Evolutionary conservation across 2,329 filamentous ascomycete genomes (phyloP).

Genomic region (Blastomyces emzantsi): DNA sequence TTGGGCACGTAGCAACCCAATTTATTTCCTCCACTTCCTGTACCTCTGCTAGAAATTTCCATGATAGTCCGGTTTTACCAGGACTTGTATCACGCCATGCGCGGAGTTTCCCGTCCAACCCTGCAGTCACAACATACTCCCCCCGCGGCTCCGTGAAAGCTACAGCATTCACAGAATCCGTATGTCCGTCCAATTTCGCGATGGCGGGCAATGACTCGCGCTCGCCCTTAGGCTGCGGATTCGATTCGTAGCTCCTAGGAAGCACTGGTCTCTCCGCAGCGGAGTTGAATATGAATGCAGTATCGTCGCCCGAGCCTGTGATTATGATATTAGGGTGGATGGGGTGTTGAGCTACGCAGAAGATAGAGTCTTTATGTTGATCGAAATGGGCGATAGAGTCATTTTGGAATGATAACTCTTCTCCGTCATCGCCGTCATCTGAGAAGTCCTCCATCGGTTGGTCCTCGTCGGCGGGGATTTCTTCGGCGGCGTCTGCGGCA

Average conservation of each 20-base stretch:
- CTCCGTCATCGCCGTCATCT: constrained; percentile 50
- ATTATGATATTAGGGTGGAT: constrained; percentile 66
- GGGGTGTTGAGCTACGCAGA: constrained; percentile 90
- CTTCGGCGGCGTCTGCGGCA: constrained; percentile 68
- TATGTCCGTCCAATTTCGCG: constrained; percentile 77
- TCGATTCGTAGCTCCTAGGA: constrained; percentile 64
- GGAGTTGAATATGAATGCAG: constrained; percentile 77
- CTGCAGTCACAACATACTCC: constrained; percentile 76
- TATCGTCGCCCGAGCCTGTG: constrained; percentile 79
- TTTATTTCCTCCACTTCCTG: constrained; percentile 94
- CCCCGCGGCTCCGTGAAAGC: constrained; percentile 75
- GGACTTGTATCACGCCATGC: constrained; percentile 51
- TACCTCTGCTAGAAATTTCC: constrained; percentile 63
- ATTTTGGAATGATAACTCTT: constrained; percentile 73
- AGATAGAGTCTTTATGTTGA: constrained; percentile 79
- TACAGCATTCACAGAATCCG: constrained; percentile 80
- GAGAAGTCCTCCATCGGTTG: constrained; percentile 71
- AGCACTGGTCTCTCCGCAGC: constrained; percentile 59
- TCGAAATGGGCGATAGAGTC: constrained; percentile 93
- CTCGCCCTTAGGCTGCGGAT: constrained; percentile 51
- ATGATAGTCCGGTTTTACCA: constrained; percentile 43
- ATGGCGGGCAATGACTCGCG: constrained; percentile 55
- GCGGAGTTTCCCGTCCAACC: constrained; percentile 74
- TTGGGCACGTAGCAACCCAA: constrained; percentile 73
- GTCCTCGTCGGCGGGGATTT: constrained; percentile 61